A percentile compares a stretch with the other conserved stretches of the same genome.
Evolutionary conservation across 169 alveolate genomes (phyloP).

Genomic region (Plasmodium sp.): DNA sequence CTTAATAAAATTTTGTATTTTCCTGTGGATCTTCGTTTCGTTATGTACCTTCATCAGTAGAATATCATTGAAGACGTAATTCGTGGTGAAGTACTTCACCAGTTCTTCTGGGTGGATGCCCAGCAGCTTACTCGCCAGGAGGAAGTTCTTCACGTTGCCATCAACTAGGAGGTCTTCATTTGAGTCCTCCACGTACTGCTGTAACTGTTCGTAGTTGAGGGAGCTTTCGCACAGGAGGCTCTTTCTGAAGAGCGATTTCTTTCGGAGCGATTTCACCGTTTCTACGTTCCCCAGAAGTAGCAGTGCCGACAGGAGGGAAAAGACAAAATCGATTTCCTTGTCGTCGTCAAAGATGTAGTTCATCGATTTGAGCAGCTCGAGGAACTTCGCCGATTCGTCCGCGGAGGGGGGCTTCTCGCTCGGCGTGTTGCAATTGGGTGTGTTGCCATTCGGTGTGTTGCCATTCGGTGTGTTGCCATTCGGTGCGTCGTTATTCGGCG

Average conservation of each 20-base stretch:
- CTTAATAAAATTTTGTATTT: slow-evolving; percentile 28
- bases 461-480: no score
- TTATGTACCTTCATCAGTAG: slow-evolving; percentile 21
- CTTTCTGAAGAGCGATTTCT: not conserved
- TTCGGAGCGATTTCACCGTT: not conserved
- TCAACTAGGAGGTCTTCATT: not conserved
- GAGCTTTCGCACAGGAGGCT: not conserved
- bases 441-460: no score
- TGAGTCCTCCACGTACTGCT: not conserved
- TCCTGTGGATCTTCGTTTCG: slow-evolving; percentile 12
- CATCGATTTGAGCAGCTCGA: slow-evolving; percentile 29
- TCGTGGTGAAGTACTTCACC: slow-evolving; percentile 22
- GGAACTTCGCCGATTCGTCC: not conserved
- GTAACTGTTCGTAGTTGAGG: slow-evolving; percentile 7
- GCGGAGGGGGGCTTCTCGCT: not conserved
- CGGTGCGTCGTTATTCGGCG: no score
- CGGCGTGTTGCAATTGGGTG: no score
- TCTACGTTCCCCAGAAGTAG: slow-evolving; percentile 44
- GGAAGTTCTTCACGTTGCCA: not conserved
- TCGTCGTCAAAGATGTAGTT: slow-evolving; percentile 49
- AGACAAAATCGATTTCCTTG: slow-evolving; percentile 52
- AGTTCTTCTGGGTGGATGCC: slow-evolving; percentile 15
- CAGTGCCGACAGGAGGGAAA: slow-evolving; percentile 48
- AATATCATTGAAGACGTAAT: slow-evolving; percentile 10
- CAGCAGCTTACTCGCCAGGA: slow-evolving; percentile 26